These are phyloP conservation scores for Gastroboletus turbinatus DNA, from an alignment of 1,284 basidiomycete genomes.

Conservation along the genomic window DNA sequence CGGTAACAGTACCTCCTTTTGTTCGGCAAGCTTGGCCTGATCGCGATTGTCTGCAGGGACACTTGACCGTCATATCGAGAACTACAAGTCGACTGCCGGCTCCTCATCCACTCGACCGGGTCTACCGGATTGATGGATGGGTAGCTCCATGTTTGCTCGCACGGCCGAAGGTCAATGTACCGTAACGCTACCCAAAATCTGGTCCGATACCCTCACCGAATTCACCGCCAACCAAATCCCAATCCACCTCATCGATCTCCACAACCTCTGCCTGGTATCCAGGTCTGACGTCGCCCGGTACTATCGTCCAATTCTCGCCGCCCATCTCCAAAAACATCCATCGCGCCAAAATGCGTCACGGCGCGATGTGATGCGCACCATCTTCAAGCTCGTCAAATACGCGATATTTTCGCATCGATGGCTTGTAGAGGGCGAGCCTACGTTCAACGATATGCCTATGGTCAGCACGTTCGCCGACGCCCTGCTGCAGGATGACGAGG, in stretches of 20 bases:
- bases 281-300: conserved; percentile 6
- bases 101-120: background rate
- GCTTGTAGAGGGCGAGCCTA: conserved; percentile 10
- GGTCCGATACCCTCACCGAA: conserved; percentile 7
- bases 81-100: background rate
- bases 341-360: background rate
- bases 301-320: conserved; percentile 8
- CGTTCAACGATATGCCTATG: conserved; percentile 5
- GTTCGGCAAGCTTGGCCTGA: background rate
- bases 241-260: conserved; percentile 10
- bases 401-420: conserved; percentile 12
- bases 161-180: background rate
- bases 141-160: background rate
- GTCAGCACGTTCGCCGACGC: background rate
- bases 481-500: conserved; percentile 4
- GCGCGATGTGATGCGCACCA: background rate
- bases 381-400: conserved; percentile 11
- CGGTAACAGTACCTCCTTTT: background rate
- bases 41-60: background rate
- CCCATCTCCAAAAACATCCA: conserved; percentile 4
- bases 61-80: background rate
- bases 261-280: conserved; percentile 2
- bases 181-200: background rate
- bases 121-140: background rate
- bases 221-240: conserved; percentile 11